Conservation (phyloP, 768 basidiomycete species). For the Kwoniella europaea region DNA sequence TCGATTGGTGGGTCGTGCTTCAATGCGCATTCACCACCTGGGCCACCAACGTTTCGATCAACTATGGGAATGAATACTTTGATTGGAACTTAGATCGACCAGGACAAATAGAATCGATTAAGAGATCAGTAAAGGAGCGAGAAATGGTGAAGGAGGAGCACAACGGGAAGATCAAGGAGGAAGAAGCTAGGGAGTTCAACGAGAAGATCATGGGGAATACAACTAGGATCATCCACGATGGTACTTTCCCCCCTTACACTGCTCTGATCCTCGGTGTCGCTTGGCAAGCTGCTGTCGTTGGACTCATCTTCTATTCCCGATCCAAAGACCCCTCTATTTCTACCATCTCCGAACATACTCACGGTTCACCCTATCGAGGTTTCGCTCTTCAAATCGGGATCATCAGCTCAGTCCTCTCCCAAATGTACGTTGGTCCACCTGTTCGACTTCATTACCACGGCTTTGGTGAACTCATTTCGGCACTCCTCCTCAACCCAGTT, state of each 20-base stretch:
- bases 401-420: constrained; percentile 32
- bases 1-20: constrained; percentile 31
- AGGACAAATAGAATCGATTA: constrained; percentile 22
- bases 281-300: constrained; percentile 23
- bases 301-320: constrained; percentile 29
- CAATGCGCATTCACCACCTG: constrained; percentile 39
- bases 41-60: constrained; percentile 45
- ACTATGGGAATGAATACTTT: constrained; percentile 46
- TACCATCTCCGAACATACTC: not conserved
- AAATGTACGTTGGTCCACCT: constrained; percentile 40
- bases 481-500: constrained; percentile 34
- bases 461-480: constrained; percentile 34
- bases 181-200: constrained; percentile 26
- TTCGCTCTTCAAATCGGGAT: constrained; percentile 33
- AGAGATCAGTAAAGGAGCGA: constrained; percentile 9
- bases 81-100: constrained; percentile 42
- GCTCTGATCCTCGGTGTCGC: constrained; percentile 19
- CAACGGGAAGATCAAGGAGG: not conserved
- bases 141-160: constrained; percentile 5
- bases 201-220: constrained; percentile 43
- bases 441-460: constrained; percentile 39
- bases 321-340: constrained; percentile 19
- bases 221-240: constrained; percentile 42
- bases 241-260: constrained; percentile 40
- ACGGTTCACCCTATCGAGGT: constrained; percentile 33